Percentiles rank a stretch among this genome's conserved stretches.
phyloP scores from a whole-genome alignment of 495 filamentous ascomycete species.

The Cercophora sp. region DNA sequence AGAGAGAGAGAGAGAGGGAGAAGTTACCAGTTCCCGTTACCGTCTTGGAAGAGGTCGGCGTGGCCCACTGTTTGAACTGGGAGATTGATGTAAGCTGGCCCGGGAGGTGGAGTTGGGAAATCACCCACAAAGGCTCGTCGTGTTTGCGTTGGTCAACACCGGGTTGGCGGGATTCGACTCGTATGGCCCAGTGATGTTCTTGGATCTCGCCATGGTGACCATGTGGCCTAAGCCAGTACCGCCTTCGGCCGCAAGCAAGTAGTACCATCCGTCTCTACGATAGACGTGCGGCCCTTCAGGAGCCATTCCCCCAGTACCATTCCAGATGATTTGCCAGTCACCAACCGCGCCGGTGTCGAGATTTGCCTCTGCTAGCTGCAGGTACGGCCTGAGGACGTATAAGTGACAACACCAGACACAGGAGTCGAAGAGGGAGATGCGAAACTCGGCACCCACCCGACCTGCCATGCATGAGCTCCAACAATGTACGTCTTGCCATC shows the following conservation, averaged over 20 bases:
- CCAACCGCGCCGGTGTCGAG: conserved; percentile 35
- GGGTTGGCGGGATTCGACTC: conserved; percentile 50
- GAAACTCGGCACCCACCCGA: conserved; percentile 30
- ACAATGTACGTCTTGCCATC: conserved; percentile 48
- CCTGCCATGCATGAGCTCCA: conserved; percentile 40
- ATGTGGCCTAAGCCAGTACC: conserved; percentile 51
- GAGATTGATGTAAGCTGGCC: not conserved
- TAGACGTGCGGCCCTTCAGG: conserved; percentile 66
- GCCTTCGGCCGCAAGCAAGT: conserved; percentile 63
- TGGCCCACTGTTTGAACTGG: conserved; percentile 51
- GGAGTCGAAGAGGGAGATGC: too few species aligned
- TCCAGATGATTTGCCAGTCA: conserved; percentile 40
- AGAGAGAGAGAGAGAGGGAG: not conserved
- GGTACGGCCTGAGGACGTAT: conserved; percentile 28
- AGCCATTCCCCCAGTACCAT: conserved; percentile 39
- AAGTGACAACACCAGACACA: too few species aligned
- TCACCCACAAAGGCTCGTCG: conserved; percentile 38
- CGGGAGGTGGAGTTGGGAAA: not conserved
- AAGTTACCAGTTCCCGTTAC: conserved; percentile 47
- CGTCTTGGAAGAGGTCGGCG: conserved; percentile 50
- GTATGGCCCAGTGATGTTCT: conserved; percentile 52
- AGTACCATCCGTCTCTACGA: conserved; percentile 58
- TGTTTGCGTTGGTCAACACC: conserved; percentile 51
- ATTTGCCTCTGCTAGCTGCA: conserved; percentile 35
- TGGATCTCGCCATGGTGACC: conserved; percentile 49